phyloP scores from a whole-genome alignment of 176 grass and related monocot genomes.

The Miscanthus lutarioriparius region DNA sequence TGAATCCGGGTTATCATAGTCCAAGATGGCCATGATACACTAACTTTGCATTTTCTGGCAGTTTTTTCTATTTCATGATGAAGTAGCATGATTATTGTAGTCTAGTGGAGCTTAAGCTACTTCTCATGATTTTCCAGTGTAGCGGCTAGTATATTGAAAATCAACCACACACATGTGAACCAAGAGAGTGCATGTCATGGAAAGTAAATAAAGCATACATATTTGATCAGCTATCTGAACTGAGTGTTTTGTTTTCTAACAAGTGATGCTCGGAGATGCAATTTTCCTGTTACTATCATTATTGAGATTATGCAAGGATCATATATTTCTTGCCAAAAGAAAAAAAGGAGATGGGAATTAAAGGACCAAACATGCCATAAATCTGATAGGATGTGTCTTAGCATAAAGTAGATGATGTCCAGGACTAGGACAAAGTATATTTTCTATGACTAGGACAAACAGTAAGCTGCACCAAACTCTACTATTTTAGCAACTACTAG shows the following conservation, averaged over 20 bases:
- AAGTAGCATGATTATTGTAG: background rate
- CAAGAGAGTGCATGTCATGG: background rate
- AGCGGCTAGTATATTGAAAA: background rate
- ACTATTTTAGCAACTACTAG: too few species aligned
- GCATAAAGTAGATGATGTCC: background rate
- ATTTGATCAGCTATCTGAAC: background rate
- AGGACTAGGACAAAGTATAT: slow-evolving; percentile 2
- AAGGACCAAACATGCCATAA: background rate
- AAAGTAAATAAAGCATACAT: background rate
- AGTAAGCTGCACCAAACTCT: too few species aligned
- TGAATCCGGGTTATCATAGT: background rate
- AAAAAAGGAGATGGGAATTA: background rate
- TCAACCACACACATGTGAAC: background rate
- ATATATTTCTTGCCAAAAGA: background rate
- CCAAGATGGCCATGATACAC: background rate
- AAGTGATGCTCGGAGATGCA: background rate
- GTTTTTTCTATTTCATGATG: background rate
- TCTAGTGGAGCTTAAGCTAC: background rate
- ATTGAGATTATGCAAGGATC: background rate
- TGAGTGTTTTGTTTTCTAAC: background rate
- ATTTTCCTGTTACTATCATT: background rate
- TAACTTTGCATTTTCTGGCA: background rate
- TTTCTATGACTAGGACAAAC: background rate
- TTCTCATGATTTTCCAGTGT: background rate
- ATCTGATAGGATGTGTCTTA: background rate